These are phyloP conservation scores for Nymphaea thermarum DNA, from an alignment of 164 flowering plant species.

Conservation along the genomic window DNA sequence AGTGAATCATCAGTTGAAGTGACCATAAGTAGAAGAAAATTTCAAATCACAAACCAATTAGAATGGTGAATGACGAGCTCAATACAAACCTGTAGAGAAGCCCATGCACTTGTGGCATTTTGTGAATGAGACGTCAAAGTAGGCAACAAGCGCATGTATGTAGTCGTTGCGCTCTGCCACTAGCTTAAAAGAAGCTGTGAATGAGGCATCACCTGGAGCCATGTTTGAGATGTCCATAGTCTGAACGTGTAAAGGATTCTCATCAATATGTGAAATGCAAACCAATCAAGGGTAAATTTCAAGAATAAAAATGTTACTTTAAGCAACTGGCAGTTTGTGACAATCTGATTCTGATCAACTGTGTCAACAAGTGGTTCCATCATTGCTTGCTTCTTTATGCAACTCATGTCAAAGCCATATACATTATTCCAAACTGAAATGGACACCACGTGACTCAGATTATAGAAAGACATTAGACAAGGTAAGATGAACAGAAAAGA, in stretches of 20 bases:
- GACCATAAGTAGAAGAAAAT: neutral
- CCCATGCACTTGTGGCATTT: slow-evolving; percentile 82
- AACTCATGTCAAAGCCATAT: slow-evolving; percentile 96
- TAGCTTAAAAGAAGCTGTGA: slow-evolving; percentile 89
- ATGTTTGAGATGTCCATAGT: slow-evolving; percentile 96
- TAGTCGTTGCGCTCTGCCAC: slow-evolving; percentile 85
- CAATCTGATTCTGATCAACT: slow-evolving; percentile 89
- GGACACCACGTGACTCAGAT: neutral
- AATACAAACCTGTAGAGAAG: slow-evolving; percentile 76
- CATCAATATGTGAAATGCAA: neutral
- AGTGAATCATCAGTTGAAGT: neutral
- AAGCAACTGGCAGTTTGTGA: slow-evolving; percentile 73
- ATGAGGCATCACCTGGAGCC: slow-evolving; percentile 87
- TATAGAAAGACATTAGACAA: neutral
- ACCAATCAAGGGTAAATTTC: neutral
- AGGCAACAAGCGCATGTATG: slow-evolving; percentile 95
- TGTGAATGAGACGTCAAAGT: slow-evolving; percentile 89
- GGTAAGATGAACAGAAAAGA: neutral
- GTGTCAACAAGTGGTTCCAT: slow-evolving; percentile 96
- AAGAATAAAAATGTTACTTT: slow-evolving; percentile 29
- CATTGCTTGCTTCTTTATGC: slow-evolving; percentile 89
- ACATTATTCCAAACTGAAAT: slow-evolving; percentile 86
- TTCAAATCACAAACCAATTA: neutral
- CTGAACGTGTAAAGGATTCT: slow-evolving; percentile 21
- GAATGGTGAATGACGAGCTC: neutral